Evolutionary conservation across 352 stramenopile species (phyloP), one percentile per base, ranked within the genome.

Genomic region (Phytophthora capsici): DNA sequence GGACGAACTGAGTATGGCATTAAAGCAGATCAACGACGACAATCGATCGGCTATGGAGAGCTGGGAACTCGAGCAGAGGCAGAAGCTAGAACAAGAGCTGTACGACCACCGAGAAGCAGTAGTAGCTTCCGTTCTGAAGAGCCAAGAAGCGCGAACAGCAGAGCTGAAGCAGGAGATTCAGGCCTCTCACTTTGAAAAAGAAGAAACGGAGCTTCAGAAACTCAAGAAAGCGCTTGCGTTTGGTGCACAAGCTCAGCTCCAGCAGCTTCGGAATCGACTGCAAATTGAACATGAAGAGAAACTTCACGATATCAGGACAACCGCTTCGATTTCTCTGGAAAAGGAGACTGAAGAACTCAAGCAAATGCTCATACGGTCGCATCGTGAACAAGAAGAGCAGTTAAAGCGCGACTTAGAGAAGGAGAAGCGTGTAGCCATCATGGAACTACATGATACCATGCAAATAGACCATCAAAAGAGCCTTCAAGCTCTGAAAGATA

Each of bases 161-260:
- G 62, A 66, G 1, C n/a, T 89, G 9, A 84, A 78, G 46, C 63
- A 63, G 16, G 66, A 87, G 28, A 49, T 89, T 3, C 68, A 89
- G 26, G 23, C 66, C 3, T 63, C 65, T 10, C 69, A 87, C 23
- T 13, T 32, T 6, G 50, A 69, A 17, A 85, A 85, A 32, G 68
- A 90, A 53, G 50, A 69, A 49, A 34, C 43, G 4, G 80, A 89
- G 54, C 45, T 91, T 36, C 59, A 85, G 17, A 90, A 91, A 53
- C 59, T 91, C 20, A 68, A 78, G 16, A 87, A 84, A 41, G 81
- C 75, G 3, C 64, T 91, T 25, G 61, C 69, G 10, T 84, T 89
- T 56, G 83, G 83, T 13, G 74, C 80, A 3, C 82, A 91, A 55
- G 78, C 80, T 3, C 82, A 91, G 20, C 17, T 88, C 12, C 80